Percentiles rank a stretch among this genome's conserved stretches.
These are phyloP conservation scores for Fusarium pseudograminearum DNA, from an alignment of 2,329 filamentous ascomycete genomes.

Conservation along the genomic window DNA sequence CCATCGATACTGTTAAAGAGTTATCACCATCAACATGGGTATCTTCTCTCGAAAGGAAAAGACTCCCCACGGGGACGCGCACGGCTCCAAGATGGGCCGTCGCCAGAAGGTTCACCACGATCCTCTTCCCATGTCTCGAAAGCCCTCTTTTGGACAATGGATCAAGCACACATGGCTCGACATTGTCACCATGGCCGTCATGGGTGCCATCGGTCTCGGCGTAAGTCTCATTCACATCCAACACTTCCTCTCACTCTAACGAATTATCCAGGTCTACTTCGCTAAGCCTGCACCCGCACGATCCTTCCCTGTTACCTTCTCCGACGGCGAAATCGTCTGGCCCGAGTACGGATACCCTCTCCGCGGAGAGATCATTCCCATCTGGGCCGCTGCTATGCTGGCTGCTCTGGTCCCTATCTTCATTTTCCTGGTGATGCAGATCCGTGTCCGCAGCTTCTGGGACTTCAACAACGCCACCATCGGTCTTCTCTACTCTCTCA, in stretches of 20 bases:
- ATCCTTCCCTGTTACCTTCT: constrained; percentile 76
- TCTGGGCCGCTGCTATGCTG: constrained; percentile 76
- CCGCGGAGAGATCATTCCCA: constrained; percentile 77
- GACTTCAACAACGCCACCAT: constrained; percentile 78
- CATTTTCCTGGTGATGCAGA: constrained; percentile 73
- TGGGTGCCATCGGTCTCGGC: constrained; percentile 75
- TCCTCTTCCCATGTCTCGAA: constrained; percentile 56
- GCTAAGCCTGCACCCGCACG: constrained; percentile 74
- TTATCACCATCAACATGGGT: constrained; percentile 25
- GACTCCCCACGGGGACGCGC: constrained; percentile 25
- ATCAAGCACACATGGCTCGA: constrained; percentile 75
- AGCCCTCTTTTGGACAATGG: constrained; percentile 76
- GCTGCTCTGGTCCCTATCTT: constrained; percentile 73
- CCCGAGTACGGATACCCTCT: constrained; percentile 78
- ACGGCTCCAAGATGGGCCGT: constrained; percentile 6
- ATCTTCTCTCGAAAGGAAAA: constrained; percentile 33
- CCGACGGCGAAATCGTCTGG: constrained; percentile 75
- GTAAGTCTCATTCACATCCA: constrained; percentile 57
- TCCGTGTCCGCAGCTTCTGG: constrained; percentile 76
- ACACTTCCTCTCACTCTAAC: not conserved
- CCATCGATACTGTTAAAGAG: not conserved
- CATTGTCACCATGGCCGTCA: constrained; percentile 72
- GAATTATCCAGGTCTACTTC: constrained; percentile 64
- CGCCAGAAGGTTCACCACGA: constrained; percentile 29
- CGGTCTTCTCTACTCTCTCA: constrained; percentile 76